phyloP scores from a whole-genome alignment of 106 monocot species.

The Triglochin maritima region DNA sequence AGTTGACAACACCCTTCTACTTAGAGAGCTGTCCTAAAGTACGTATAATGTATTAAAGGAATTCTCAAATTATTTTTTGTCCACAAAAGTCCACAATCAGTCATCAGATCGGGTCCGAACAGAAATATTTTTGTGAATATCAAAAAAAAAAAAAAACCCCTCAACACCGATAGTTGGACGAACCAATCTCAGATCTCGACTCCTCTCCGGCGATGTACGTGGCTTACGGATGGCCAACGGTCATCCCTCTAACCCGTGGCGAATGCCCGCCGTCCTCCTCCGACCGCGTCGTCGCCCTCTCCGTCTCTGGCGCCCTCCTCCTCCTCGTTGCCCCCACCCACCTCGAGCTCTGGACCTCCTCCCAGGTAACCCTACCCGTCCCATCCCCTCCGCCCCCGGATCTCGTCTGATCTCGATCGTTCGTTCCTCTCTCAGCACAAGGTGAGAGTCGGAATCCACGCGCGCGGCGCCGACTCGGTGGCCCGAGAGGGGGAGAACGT shows the following conservation, averaged over 20 bases:
- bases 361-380: conserved; percentile 39
- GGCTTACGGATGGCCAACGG: conserved; percentile 98
- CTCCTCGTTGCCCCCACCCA: conserved; percentile 65
- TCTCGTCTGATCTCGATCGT: neutral
- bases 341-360: conserved; percentile 84
- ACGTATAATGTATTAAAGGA: too few relatives aligned
- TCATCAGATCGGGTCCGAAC: too few relatives aligned
- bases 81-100: too few relatives aligned
- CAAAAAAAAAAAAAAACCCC: too few relatives aligned
- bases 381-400: neutral
- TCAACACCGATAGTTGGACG: too few relatives aligned
- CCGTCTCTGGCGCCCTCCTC: conserved; percentile 43
- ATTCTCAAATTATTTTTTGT: too few relatives aligned
- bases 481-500: conserved; percentile 60
- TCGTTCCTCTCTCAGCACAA: conserved; percentile 45
- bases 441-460: conserved; percentile 59
- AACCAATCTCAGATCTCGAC: neutral
- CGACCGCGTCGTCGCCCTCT: conserved; percentile 63
- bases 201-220: conserved; percentile 53
- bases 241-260: conserved; percentile 55
- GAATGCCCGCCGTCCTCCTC: conserved; percentile 17
- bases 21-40: too few relatives aligned
- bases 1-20: too few relatives aligned
- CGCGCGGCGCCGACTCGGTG: conserved; percentile 44
- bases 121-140: too few relatives aligned